Percentiles rank a stretch among this genome's conserved stretches.
Conservation (phyloP, 768 basidiomycete genomes). For the Cyathus striatus region DNA sequence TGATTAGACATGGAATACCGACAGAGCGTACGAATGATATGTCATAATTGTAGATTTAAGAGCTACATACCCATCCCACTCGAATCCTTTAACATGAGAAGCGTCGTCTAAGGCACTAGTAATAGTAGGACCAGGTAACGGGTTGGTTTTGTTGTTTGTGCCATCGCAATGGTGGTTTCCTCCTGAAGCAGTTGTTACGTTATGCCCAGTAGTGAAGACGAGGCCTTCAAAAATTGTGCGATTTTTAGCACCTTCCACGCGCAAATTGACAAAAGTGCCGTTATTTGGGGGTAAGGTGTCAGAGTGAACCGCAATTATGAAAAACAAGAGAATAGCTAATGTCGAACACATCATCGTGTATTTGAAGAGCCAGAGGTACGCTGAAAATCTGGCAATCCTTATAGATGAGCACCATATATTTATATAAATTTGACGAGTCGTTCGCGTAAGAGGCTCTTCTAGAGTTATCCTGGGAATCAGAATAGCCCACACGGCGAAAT, state of each 20-base stretch:
- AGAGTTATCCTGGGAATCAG: too few species aligned
- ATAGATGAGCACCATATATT: too few species aligned
- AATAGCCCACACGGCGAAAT: too few species aligned
- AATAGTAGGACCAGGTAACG: constrained; percentile 31
- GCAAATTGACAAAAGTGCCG: constrained; percentile 23
- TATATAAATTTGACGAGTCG: too few species aligned
- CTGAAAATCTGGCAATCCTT: too few species aligned
- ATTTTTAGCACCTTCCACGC: constrained; percentile 30
- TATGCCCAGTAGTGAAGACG: constrained; percentile 32
- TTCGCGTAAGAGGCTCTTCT: too few species aligned
- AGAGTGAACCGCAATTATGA: background rate
- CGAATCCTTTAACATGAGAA: constrained; percentile 20
- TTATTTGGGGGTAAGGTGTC: too few species aligned
- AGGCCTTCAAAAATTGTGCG: constrained; percentile 35
- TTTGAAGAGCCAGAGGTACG: too few species aligned
- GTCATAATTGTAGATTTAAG: background rate
- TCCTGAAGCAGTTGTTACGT: constrained; percentile 30
- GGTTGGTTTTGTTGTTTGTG: constrained; percentile 29
- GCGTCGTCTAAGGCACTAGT: constrained; percentile 42
- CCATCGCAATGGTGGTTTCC: constrained; percentile 40
- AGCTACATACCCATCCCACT: constrained; percentile 32
- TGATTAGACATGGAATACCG: constrained; percentile 8
- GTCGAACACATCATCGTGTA: too few species aligned
- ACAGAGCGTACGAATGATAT: background rate
- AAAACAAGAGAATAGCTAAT: too few species aligned